These are phyloP conservation scores for Eucalyptus victrix DNA, from an alignment of 345 rosid species.

Conservation along the genomic window DNA sequence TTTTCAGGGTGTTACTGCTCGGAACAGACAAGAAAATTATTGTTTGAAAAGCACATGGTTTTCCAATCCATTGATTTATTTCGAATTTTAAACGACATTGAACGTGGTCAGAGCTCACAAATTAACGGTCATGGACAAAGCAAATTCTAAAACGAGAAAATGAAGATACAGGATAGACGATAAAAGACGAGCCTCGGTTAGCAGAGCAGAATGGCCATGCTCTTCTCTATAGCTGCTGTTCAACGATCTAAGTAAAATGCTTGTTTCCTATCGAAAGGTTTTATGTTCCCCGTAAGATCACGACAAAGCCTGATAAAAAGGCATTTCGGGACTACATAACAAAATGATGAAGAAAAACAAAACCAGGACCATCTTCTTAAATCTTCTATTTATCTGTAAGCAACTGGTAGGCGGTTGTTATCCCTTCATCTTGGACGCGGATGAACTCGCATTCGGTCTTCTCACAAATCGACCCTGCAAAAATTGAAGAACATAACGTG, in stretches of 20 bases:
- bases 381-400: background rate
- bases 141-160: background rate
- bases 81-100: background rate
- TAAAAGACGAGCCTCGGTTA: background rate
- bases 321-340: background rate
- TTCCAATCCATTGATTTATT: background rate
- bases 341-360: background rate
- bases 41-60: background rate
- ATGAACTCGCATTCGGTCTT: constrained; percentile 5
- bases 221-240: background rate
- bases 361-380: background rate
- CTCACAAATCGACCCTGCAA: constrained; percentile 59
- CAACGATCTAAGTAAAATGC: background rate
- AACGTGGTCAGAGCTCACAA: background rate
- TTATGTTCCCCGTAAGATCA: background rate
- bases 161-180: background rate
- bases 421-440: background rate
- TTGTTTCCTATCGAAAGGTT: background rate
- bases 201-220: background rate
- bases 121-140: background rate
- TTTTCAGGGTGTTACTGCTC: background rate
- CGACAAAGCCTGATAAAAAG: background rate
- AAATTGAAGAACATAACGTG: background rate
- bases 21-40: background rate
- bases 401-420: background rate